phyloP scores from a whole-genome alignment of 345 rosid genomes.

The Rubroshorea leprosula region DNA sequence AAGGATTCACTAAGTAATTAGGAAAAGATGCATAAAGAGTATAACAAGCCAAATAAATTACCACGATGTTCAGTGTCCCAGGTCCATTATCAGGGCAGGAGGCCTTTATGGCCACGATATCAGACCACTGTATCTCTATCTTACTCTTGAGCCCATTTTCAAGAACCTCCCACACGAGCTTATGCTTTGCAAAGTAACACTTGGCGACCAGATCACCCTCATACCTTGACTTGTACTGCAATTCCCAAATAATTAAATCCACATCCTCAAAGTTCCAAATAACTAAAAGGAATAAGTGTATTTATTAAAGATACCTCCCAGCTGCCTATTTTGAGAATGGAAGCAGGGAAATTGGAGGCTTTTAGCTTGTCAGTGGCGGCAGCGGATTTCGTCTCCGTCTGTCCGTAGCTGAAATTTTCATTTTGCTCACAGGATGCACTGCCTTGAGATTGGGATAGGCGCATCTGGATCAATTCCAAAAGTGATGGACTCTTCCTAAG shows the following conservation, averaged over 20 bases:
- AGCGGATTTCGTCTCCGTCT: constrained; percentile 43
- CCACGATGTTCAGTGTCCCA: constrained; percentile 83
- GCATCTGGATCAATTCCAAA: constrained; percentile 89
- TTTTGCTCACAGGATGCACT: constrained; percentile 26
- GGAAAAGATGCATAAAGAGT: too few species aligned
- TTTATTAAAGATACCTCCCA: constrained; percentile 67
- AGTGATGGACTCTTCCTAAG: constrained; percentile 93
- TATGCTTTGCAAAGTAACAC: constrained; percentile 98
- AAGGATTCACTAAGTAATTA: too few species aligned
- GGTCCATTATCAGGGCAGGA: constrained; percentile 76
- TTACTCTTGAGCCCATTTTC: constrained; percentile 96
- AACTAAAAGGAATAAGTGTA: constrained; percentile 1
- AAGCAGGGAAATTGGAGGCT: constrained; percentile 94
- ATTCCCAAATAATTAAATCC: constrained; percentile 12
- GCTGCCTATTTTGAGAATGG: constrained; percentile 65
- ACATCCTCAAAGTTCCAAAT: neutral
- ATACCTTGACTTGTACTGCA: constrained; percentile 84
- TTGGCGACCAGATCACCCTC: constrained; percentile 99
- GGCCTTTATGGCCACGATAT: constrained; percentile 85
- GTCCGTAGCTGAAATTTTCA: constrained; percentile 22
- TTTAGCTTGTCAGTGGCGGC: constrained; percentile 64
- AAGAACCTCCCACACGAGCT: constrained; percentile 98
- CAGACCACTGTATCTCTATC: constrained; percentile 97
- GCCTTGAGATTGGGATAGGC: constrained; percentile 71
- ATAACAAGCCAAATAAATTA: constrained; percentile 21